Base-by-base conservation (phyloP, 2,329 filamentous ascomycete genomes). In the Aaosphaeria pasadenensis region DNA sequence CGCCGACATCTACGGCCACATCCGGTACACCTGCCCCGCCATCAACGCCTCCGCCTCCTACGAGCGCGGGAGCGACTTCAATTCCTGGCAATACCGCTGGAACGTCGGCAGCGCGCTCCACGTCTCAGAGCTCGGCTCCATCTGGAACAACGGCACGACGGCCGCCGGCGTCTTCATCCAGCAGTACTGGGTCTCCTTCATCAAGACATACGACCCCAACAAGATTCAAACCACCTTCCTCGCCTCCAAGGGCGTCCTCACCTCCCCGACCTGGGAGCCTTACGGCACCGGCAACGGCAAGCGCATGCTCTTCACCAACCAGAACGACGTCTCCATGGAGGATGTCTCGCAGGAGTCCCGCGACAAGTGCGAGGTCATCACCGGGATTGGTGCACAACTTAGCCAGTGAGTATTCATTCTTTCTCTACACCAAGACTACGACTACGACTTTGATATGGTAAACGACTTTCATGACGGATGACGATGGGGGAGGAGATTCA, bases 21-120 rank as follows among this genome's bases (percentile, higher is more conserved):
- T 77, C 6, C 79, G 76, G 1, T 79, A 79, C 53, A 72, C 64
- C 30, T 79, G 76, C 45, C 73, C 74, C 1, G 71, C 69, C 1
- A 71, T 76, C 40, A 66, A 67, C 40, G 71, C 79, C 42, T 65
- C 74, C 0, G 55, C 60, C 5, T 57, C 61, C 1, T 67, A 60
- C 38, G 62, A 69, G 1, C 59, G 60, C 17, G 58, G 60, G 3
- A 55, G 62, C 5, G 60, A 54, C 1, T 6, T 48, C 6, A 54
- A 62, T 1, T 68, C 71, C 5, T 79, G 75, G 72, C 72, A 74
- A 40, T 79, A 79, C 52, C 67, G 74, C 0, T 79, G 73, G 67
- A 75, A 79, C 40, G 73, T 79, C 2, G 70, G 66, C 9, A 61
- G 69, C 9, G 64, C 69, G 1, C 57, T 63, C 2, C 66, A 73